Conservation (phyloP, 2,329 filamentous ascomycete genomes). For the Penicillium digitatum region DNA sequence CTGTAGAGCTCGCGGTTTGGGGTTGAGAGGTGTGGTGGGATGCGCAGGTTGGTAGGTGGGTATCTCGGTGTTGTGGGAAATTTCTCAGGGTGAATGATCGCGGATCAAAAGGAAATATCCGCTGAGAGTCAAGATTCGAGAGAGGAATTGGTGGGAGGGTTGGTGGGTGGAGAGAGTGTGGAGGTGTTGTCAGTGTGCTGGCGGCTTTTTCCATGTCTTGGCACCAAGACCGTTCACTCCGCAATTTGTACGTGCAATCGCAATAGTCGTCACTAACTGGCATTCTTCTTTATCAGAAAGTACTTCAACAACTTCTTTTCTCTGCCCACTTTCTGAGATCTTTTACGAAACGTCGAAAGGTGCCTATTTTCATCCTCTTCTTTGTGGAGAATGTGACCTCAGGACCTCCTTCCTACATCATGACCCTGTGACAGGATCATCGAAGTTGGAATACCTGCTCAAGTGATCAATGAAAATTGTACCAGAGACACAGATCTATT, state of each 20-base stretch:
- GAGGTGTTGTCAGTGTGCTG: constrained; percentile 20
- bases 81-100: background rate
- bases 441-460: background rate
- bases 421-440: too few relatives aligned
- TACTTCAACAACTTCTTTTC: too few relatives aligned
- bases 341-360: too few relatives aligned
- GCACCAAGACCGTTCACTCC: constrained; percentile 9
- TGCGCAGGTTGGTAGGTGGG: background rate
- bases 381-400: too few relatives aligned
- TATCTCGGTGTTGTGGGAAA: background rate
- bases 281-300: too few relatives aligned
- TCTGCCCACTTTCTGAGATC: too few relatives aligned
- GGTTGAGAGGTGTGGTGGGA: background rate
- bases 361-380: too few relatives aligned
- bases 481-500: too few relatives aligned
- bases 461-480: background rate
- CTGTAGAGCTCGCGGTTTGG: constrained; percentile 9
- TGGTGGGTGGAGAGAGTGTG: constrained; percentile 13
- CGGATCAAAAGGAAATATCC: background rate
- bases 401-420: too few relatives aligned
- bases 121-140: background rate
- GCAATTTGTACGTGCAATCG: background rate
- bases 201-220: constrained; percentile 27
- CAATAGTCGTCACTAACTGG: background rate
- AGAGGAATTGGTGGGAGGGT: constrained; percentile 1